Conservation (phyloP, 2,329 filamentous ascomycete genomes). For the Nigrograna mackinnonii region DNA sequence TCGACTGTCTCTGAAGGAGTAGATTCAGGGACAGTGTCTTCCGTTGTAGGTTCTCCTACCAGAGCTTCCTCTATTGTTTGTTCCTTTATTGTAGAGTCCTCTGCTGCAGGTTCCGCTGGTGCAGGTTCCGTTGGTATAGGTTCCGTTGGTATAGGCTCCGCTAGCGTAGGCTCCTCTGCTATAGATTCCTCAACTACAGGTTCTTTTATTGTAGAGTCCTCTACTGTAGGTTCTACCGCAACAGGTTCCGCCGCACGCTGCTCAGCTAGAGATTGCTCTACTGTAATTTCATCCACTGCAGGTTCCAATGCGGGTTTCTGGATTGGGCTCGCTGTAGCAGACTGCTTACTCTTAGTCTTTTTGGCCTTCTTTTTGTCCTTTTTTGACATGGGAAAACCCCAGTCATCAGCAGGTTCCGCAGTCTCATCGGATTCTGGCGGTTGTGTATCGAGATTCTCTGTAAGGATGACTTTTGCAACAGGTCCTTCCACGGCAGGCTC, state of each 20-base stretch:
- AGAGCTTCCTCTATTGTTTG: not conserved
- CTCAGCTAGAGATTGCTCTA: not conserved
- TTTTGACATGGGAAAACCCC: not conserved
- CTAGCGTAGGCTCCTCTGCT: not conserved
- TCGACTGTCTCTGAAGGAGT: too few relatives aligned
- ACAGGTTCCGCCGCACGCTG: not conserved
- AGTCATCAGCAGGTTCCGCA: not conserved
- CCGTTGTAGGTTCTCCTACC: not conserved
- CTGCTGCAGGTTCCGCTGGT: not conserved
- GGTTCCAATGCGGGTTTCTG: conserved; percentile 4
- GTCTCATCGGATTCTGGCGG: not conserved
- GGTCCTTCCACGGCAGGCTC: too few relatives aligned
- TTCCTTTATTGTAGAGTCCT: conserved; percentile 6
- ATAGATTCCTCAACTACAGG: too few relatives aligned
- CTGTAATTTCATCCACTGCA: not conserved
- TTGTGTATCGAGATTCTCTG: too few relatives aligned
- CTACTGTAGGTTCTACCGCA: not conserved
- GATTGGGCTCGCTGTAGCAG: conserved; percentile 4
- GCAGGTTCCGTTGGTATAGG: not conserved
- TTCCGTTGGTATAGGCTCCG: not conserved
- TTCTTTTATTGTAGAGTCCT: conserved; percentile 8
- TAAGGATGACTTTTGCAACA: too few relatives aligned
- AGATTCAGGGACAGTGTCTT: too few relatives aligned
- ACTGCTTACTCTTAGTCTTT: conserved; percentile 2
- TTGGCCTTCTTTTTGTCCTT: not conserved